phyloP scores from a whole-genome alignment of 2,329 filamentous ascomycete species.

The Trichophyton equinum region DNA sequence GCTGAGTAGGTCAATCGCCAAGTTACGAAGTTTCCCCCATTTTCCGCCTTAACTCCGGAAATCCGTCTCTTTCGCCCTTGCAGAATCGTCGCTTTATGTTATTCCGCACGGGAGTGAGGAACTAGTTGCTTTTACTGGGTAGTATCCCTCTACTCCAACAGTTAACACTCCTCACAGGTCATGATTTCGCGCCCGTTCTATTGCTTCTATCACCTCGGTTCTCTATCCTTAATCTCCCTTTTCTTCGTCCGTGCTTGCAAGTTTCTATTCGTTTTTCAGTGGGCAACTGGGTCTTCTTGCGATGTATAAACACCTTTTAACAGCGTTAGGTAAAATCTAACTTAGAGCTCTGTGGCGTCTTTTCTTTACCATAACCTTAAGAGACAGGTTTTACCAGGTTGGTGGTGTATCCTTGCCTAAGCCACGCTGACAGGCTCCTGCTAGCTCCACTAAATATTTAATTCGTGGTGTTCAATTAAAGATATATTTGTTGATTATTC shows the following conservation, averaged over 20 bases:
- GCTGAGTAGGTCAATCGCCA: slow-evolving; percentile 51
- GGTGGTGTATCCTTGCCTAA: neutral
- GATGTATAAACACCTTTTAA: slow-evolving; percentile 3
- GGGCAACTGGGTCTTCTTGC: slow-evolving; percentile 3
- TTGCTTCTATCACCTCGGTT: neutral
- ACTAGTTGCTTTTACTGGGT: neutral
- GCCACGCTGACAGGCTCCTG: neutral
- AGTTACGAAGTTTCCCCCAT: neutral
- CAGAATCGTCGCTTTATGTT: neutral
- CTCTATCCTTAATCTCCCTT: neutral
- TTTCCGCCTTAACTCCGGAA: neutral
- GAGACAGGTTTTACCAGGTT: neutral
- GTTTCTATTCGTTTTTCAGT: neutral
- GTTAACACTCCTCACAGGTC: neutral
- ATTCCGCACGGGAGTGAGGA: neutral
- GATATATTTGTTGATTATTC: neutral
- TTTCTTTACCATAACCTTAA: neutral
- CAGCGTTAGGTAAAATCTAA: slow-evolving; percentile 5
- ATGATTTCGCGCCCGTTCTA: neutral
- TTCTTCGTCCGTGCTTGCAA: neutral
- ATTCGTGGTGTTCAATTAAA: neutral
- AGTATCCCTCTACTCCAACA: neutral
- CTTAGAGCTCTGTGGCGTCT: slow-evolving; percentile 4
- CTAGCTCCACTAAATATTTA: neutral
- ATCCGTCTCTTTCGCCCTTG: neutral